Percentiles rank a stretch among this genome's conserved stretches.
Evolutionary conservation across 345 rosid genomes (phyloP).

Genomic region (Dovyalis caffra): DNA sequence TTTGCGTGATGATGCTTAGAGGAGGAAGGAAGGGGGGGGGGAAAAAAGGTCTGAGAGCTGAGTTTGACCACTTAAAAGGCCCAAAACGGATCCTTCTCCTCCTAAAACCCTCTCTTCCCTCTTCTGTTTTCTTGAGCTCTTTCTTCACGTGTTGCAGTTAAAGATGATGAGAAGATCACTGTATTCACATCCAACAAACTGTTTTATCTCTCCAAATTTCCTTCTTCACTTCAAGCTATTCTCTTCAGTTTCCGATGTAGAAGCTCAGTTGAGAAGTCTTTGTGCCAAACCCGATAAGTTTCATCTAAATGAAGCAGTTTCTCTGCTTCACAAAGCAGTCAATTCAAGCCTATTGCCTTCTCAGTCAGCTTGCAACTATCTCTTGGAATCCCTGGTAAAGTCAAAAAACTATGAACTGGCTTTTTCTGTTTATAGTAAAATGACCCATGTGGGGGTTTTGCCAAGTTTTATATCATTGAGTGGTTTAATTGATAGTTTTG

Average conservation of each 20-base stretch:
- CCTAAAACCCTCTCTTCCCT: not conserved
- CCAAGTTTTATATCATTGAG: slow-evolving; percentile 48
- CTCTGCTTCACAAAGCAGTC: slow-evolving; percentile 38
- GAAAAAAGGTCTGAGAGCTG: no score
- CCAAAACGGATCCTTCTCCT: no score
- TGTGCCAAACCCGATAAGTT: slow-evolving; percentile 35
- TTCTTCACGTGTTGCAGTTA: not conserved
- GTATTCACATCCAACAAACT: not conserved
- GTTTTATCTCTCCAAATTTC: not conserved
- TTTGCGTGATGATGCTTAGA: no score
- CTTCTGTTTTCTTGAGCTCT: not conserved
- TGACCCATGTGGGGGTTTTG: slow-evolving; percentile 34
- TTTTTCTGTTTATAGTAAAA: slow-evolving; percentile 42
- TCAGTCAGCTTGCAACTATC: slow-evolving; percentile 40
- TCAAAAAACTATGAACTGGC: slow-evolving; percentile 50
- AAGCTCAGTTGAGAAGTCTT: slow-evolving; percentile 37
- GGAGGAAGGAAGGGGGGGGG: no score
- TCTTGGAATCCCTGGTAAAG: slow-evolving; percentile 48
- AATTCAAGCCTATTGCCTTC: slow-evolving; percentile 35
- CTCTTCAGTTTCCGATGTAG: slow-evolving; percentile 34
- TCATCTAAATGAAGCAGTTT: slow-evolving; percentile 35
- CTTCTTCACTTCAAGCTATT: slow-evolving; percentile 13
- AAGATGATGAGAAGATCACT: slow-evolving; percentile 1
- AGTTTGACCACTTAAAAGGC: no score
- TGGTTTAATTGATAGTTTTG: slow-evolving; percentile 53